phyloP scores from a whole-genome alignment of 1,284 basidiomycete genomes.

The Trametes hirsuta region DNA sequence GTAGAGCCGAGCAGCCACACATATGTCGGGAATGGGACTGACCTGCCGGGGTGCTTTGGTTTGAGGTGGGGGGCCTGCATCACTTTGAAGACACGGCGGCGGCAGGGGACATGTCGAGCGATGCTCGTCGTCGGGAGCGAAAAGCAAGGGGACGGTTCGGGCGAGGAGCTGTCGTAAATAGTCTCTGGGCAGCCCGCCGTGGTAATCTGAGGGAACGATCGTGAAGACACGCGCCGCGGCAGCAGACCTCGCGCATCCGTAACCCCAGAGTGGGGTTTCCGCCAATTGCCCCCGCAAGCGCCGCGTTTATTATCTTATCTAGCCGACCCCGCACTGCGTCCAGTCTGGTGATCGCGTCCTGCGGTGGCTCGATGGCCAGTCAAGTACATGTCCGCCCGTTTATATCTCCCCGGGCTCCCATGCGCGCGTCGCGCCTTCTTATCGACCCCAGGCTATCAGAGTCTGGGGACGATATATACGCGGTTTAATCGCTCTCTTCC shows the following conservation, averaged over 20 bases:
- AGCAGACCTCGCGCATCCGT: not conserved
- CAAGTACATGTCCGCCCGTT: constrained; percentile 7
- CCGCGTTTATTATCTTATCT: constrained; percentile 1
- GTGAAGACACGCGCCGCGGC: constrained; percentile 2
- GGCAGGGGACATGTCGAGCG: constrained; percentile 57
- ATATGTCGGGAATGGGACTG: not conserved
- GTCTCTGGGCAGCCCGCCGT: not conserved
- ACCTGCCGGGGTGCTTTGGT: constrained; percentile 2
- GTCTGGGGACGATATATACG: not conserved
- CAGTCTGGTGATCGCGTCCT: constrained; percentile 10
- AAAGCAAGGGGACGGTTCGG: not conserved
- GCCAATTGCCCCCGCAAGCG: not conserved
- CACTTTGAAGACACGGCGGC: constrained; percentile 40
- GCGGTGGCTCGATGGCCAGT: constrained; percentile 2
- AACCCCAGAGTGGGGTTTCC: constrained; percentile 13
- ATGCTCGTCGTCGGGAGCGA: constrained; percentile 14
- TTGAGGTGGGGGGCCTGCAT: constrained; percentile 9
- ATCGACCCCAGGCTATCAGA: constrained; percentile 6
- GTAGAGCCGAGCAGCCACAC: not conserved
- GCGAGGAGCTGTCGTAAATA: constrained; percentile 11
- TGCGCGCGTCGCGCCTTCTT: constrained; percentile 12
- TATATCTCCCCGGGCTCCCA: constrained; percentile 17
- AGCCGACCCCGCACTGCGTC: not conserved
- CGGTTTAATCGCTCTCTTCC: constrained; percentile 5
- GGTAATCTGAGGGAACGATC: constrained; percentile 18